Base-by-base conservation (phyloP, 345 rosid genomes). In the Eucalyptus curtisii region DNA sequence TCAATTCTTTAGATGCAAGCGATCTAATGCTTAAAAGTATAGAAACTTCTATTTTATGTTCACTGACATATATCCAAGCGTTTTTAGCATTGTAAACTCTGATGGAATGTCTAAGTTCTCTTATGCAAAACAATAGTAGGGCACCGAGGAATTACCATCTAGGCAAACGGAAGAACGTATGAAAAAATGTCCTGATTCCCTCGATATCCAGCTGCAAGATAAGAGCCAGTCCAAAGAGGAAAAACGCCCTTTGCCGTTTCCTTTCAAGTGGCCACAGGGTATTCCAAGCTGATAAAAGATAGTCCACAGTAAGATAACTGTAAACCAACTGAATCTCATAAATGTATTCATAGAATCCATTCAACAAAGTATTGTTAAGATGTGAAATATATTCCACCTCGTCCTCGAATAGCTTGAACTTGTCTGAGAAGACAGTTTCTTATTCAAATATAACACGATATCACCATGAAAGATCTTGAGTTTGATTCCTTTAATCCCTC, bases 221-320 rank as follows among this genome's bases (percentile, higher is more conserved):
- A 88, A 98, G 97, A 7, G 99, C 99, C 53, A 97, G 92, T 31
- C 99, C 99, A 85, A 98, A 98, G 87, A 98, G 99, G 90, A 96
- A 98, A 90, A 98, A 98, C 57, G 99, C 93, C 91, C 99, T 95
- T 88, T 97, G 99, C 30, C 99, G 95, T 91, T 97, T 98, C 93
- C 99, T 94, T 92, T 98, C 99, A 90, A 86, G 95, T 88, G 99
- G 97, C 99, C 99, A 98, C 42, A 98, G 94, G 85, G 97, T 93
- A 91, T 96, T 95, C 99, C 99, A 98, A 88, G 99, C 99, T 96
- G 96, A 91, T 76, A 89, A 64, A 52, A 52, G 49, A 89, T 40
- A 57, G 87, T 44, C 52, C 91, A 19, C 31, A 50, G 13, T 79
- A 86, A 50, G 49, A 20, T 47, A 8, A 68, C 47, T 13, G 45